A percentile compares a stretch with the other conserved stretches of the same genome.
Evolutionary conservation across 1,139 yeast genomes (phyloP).

Genomic region (Saccharomyces hybrid): DNA sequence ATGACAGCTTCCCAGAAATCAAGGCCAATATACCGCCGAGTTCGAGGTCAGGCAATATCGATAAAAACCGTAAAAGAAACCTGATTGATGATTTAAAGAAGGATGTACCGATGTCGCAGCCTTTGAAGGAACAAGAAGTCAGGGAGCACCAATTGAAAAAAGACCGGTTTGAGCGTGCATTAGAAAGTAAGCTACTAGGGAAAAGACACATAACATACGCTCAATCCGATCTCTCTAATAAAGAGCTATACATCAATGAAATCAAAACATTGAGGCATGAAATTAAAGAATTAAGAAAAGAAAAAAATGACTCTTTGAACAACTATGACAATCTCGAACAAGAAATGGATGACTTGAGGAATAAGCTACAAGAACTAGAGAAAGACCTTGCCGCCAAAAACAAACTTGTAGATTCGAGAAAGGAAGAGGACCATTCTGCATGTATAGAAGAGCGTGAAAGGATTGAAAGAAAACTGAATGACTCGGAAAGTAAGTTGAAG

Average conservation of each 20-base stretch:
- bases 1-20: conserved; percentile 28
- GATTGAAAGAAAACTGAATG: conserved; percentile 4
- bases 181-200: neutral
- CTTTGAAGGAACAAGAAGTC: conserved; percentile 49
- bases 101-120: conserved; percentile 36
- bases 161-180: conserved; percentile 32
- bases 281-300: conserved; percentile 18
- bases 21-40: conserved; percentile 3
- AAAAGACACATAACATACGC: neutral
- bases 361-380: conserved; percentile 15
- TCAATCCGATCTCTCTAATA: neutral
- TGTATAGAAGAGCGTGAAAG: conserved; percentile 23
- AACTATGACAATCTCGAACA: conserved; percentile 14
- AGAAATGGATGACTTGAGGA: conserved; percentile 15
- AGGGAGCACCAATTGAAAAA: conserved; percentile 43
- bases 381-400: conserved; percentile 4
- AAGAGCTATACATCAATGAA: conserved; percentile 1
- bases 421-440: conserved; percentile 13
- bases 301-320: conserved; percentile 11
- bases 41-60: neutral
- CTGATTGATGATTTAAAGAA: conserved; percentile 19
- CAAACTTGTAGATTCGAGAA: neutral
- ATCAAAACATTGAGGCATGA: conserved; percentile 13
- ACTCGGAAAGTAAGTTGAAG: neutral
- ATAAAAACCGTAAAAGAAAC: conserved; percentile 10